Evolutionary conservation across 768 basidiomycete species (phyloP), one percentile per base, ranked within the genome.

Genomic region (Leccinum uliginosum): DNA sequence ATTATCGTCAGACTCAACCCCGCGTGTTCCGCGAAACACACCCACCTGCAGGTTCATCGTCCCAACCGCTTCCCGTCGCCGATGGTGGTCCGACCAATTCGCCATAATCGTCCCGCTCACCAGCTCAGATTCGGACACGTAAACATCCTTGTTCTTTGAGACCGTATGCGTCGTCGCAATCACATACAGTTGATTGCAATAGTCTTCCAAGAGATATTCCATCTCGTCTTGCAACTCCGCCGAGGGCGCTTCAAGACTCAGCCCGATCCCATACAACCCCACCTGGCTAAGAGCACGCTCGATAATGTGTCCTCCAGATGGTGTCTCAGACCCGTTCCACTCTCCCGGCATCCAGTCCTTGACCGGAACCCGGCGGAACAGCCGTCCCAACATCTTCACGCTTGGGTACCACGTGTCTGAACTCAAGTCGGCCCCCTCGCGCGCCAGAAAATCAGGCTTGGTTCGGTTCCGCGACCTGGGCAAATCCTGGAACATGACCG

Each of bases 81-180:
- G 74, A 29, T 73, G 71, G 58, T 75, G 78, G 62, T 78, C 77
- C 7, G 67, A 57, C 71, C 76, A 78, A 51, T 71, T 74, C 11
- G 74, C 76, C 64, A 77, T 74, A 24, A 78, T 79, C 21, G 78
- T 78, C 19, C 77, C 77, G 32, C 76, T 78, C 12, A 78, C 68
- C 1, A 79, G 64, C 65, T 78, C 77, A 9, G 76, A 72, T 54
- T 78, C 77, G 5, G 78, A 69, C 29, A 78, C 60, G 12, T 64
- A 35, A 6, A 66, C 54, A 14, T 76, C 69, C 47, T 71, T 67
- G 53, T 70, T 71, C 65, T 74, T 75, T 2, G 72, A 74, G 17
- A 71, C 53, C 10, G 76, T 76, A 23, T 76, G 70, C 12, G 72
- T 59, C 12, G 62, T 68, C 7, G 67, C 77, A 12, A 78, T 79